phyloP scores from a whole-genome alignment of 2,329 filamentous ascomycete genomes.

The Calonectria honghensis region DNA sequence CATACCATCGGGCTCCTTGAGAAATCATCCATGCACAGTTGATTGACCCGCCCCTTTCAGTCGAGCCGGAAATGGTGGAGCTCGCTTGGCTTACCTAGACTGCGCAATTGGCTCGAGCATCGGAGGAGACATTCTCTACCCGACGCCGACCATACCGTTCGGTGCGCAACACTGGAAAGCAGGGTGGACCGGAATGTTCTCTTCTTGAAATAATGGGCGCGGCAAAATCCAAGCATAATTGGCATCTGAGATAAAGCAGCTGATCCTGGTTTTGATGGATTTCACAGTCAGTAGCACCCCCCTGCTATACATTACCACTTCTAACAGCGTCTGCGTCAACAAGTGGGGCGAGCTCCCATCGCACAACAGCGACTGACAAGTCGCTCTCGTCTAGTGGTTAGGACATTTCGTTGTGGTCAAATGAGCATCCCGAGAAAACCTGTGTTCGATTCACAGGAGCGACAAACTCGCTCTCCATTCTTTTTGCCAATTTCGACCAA shows the following conservation, averaged over 20 bases:
- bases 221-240: background rate
- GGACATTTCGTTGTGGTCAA: slow-evolving; percentile 6
- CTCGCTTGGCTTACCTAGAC: no score
- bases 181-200: no score
- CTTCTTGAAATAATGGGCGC: no score
- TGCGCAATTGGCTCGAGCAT: no score
- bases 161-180: background rate
- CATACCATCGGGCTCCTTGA: no score
- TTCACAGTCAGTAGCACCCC: background rate
- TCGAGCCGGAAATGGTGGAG: no score
- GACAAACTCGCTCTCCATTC: background rate
- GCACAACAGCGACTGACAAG: slow-evolving; percentile 1
- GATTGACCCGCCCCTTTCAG: no score
- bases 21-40: no score
- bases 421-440: slow-evolving; percentile 5
- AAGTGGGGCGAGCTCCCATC: slow-evolving; percentile 1
- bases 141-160: background rate
- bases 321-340: background rate
- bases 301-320: background rate
- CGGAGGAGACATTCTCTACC: background rate
- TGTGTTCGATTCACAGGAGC: slow-evolving; percentile 5
- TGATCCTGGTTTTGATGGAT: background rate
- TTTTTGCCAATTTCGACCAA: background rate
- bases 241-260: background rate
- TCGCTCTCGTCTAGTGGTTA: slow-evolving; percentile 5